These are phyloP conservation scores for Thermochaetoides thermophila DNA, from an alignment of 495 filamentous ascomycete species.

Conservation along the genomic window DNA sequence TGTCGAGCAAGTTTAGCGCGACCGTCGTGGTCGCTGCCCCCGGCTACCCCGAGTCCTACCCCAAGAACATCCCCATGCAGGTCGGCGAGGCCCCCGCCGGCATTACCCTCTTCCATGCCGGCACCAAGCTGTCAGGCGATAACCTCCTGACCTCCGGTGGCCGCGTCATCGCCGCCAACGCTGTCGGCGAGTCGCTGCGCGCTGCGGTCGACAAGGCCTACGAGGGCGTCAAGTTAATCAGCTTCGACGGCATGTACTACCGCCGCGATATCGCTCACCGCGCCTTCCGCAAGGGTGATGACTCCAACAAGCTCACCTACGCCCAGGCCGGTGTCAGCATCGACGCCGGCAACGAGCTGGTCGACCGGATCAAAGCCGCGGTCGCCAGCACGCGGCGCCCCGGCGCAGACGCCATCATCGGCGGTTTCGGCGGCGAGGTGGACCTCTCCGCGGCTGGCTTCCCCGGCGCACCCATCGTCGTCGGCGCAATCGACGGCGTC, in stretches of 20 bases:
- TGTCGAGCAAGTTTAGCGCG: slow-evolving; percentile 55
- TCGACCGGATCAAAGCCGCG: slow-evolving; percentile 72
- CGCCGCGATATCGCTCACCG: slow-evolving; percentile 84
- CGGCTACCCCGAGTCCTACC: slow-evolving; percentile 86
- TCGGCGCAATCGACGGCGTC: slow-evolving; percentile 88
- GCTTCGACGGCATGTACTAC: slow-evolving; percentile 84
- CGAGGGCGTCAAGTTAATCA: slow-evolving; percentile 56
- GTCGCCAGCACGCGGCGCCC: slow-evolving; percentile 66
- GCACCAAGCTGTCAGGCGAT: slow-evolving; percentile 49
- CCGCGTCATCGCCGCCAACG: slow-evolving; percentile 79
- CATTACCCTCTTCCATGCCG: slow-evolving; percentile 82
- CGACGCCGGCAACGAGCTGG: slow-evolving; percentile 78
- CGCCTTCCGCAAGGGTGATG: slow-evolving; percentile 30
- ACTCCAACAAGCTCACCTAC: slow-evolving; percentile 60
- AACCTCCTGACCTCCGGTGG: slow-evolving; percentile 67
- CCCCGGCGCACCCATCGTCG: slow-evolving; percentile 55
- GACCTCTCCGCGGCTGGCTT: slow-evolving; percentile 68
- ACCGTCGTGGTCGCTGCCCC: slow-evolving; percentile 90
- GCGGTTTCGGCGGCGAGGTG: slow-evolving; percentile 86
- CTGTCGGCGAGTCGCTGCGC: slow-evolving; percentile 57
- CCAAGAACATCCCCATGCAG: slow-evolving; percentile 65
- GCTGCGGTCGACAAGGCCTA: slow-evolving; percentile 79
- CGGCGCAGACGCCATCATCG: slow-evolving; percentile 80
- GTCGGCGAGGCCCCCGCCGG: slow-evolving; percentile 25
- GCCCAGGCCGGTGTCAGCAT: slow-evolving; percentile 88